Conservation (phyloP, 306 rosid species). For the Hippophae tibetana region DNA sequence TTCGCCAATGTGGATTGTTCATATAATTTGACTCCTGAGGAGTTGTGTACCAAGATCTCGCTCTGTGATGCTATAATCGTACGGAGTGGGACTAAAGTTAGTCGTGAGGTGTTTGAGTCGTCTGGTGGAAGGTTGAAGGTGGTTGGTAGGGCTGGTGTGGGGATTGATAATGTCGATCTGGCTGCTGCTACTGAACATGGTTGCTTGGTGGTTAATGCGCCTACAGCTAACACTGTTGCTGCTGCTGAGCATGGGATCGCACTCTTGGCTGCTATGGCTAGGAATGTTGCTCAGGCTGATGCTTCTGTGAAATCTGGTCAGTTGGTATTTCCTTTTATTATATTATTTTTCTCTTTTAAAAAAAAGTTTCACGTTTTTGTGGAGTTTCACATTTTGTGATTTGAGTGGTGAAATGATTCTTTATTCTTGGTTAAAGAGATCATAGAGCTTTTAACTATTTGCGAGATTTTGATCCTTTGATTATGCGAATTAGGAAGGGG, state of each 20-base stretch:
- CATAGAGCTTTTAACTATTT: too few species aligned
- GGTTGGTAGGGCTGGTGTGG: conserved; percentile 70
- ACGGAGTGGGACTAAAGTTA: conserved; percentile 51
- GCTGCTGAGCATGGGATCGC: conserved; percentile 73
- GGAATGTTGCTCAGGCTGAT: conserved; percentile 60
- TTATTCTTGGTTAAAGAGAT: too few species aligned
- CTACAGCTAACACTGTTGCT: conserved; percentile 59
- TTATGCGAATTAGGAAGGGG: too few species aligned
- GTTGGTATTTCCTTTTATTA: not conserved
- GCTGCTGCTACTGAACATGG: conserved; percentile 70
- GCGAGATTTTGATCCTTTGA: too few species aligned
- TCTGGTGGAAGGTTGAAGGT: conserved; percentile 53
- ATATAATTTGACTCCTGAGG: conserved; percentile 27
- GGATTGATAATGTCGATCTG: conserved; percentile 64
- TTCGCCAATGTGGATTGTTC: conserved; percentile 18
- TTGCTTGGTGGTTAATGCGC: conserved; percentile 59
- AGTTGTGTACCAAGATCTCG: conserved; percentile 61
- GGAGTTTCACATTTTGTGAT: too few species aligned
- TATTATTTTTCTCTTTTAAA: not conserved
- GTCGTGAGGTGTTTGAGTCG: conserved; percentile 53
- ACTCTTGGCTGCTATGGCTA: conserved; percentile 50
- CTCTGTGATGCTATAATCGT: conserved; percentile 58
- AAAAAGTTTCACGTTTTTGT: too few species aligned
- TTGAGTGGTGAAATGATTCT: too few species aligned
- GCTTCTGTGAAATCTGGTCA: conserved; percentile 55